These are phyloP conservation scores for Vaccinium myrtillus DNA, from an alignment of 148 eudicot genomes.

Conservation along the genomic window DNA sequence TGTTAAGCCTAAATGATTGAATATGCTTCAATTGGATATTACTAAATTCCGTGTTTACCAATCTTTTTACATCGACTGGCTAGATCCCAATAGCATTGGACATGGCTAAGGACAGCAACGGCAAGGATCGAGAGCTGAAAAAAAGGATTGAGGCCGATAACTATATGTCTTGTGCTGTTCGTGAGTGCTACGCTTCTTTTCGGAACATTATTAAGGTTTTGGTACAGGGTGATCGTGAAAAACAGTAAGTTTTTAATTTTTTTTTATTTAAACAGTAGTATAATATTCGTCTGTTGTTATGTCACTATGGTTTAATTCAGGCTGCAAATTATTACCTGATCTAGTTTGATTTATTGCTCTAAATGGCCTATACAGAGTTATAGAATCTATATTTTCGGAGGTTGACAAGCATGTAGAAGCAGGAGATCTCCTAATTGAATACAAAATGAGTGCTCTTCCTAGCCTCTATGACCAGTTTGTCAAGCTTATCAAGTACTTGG, in stretches of 20 bases:
- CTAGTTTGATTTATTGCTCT: conserved; percentile 11
- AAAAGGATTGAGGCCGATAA: conserved; percentile 69
- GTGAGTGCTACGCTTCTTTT: conserved; percentile 91
- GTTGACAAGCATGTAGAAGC: conserved; percentile 62
- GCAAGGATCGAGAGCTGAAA: conserved; percentile 77
- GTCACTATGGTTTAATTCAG: not conserved
- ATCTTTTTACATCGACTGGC: conserved; percentile 9
- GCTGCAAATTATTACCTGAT: not conserved
- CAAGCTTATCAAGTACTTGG: conserved; percentile 83
- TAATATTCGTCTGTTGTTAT: not conserved
- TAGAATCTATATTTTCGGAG: conserved; percentile 62
- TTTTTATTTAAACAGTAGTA: not conserved
- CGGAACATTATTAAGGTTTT: conserved; percentile 63
- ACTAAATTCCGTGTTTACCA: not conserved
- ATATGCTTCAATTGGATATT: not conserved
- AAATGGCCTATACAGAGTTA: conserved; percentile 53
- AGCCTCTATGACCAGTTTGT: conserved; percentile 78
- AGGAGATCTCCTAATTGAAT: conserved; percentile 51
- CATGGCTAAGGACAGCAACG: conserved; percentile 94
- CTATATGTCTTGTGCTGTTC: conserved; percentile 81
- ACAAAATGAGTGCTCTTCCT: conserved; percentile 88
- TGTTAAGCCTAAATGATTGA: not conserved
- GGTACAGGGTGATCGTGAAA: conserved; percentile 71
- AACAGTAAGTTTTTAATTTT: conserved; percentile 52
- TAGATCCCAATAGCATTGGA: conserved; percentile 97